Conservation (phyloP, 2,329 filamentous ascomycete genomes). For the Lecanicillium sp. region DNA sequence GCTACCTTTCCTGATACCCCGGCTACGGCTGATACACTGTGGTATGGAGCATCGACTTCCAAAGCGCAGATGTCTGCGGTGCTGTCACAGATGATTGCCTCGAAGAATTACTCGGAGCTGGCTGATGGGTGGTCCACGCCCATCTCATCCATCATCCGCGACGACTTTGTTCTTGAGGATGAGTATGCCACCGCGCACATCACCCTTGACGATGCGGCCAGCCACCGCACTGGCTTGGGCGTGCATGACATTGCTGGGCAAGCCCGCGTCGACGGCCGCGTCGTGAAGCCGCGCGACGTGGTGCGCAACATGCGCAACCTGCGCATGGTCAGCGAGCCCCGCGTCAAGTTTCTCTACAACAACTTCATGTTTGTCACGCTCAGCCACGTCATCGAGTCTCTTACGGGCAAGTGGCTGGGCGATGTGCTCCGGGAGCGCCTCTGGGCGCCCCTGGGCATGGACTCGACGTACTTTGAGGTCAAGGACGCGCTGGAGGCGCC, state of each 20-base stretch:
- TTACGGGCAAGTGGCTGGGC: conserved; percentile 23
- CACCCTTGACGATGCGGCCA: conserved; percentile 46
- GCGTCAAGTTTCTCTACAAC: conserved; percentile 34
- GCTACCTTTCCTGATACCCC: conserved; percentile 27
- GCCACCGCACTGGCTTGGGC: conserved; percentile 44
- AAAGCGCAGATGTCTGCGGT: conserved; percentile 47
- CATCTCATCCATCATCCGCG: conserved; percentile 37
- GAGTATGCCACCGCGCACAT: conserved; percentile 37
- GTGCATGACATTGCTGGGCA: conserved; percentile 25
- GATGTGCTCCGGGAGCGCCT: conserved; percentile 27
- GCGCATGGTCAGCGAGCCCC: conserved; percentile 30
- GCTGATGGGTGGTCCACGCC: conserved; percentile 37
- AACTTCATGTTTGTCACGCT: conserved; percentile 38
- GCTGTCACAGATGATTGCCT: conserved; percentile 41
- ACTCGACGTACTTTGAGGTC: conserved; percentile 22
- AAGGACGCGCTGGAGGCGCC: conserved; percentile 11
- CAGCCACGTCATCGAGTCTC: conserved; percentile 30
- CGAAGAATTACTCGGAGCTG: conserved; percentile 20
- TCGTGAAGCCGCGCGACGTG: conserved; percentile 13
- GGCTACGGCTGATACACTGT: conserved; percentile 40
- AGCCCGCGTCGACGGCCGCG: conserved; percentile 18
- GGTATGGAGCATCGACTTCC: conserved; percentile 47
- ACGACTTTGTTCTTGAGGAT: conserved; percentile 44
- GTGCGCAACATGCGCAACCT: conserved; percentile 33
- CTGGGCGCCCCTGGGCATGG: conserved; percentile 32